Percentiles rank a stretch among this genome's conserved stretches.
Conservation (phyloP, 2,329 filamentous ascomycete genomes). For the Phaeosphaeria sp. region DNA sequence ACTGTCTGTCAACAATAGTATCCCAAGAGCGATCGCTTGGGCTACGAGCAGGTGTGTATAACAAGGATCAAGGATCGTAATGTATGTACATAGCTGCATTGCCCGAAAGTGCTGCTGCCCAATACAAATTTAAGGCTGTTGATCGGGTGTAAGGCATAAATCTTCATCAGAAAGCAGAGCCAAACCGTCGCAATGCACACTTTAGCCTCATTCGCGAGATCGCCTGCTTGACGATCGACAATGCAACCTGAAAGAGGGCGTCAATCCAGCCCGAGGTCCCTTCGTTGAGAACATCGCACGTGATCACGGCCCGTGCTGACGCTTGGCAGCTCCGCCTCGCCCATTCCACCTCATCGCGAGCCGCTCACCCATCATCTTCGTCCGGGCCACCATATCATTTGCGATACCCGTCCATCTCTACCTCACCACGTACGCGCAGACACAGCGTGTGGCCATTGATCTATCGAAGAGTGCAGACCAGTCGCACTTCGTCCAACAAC, state of each 20-base stretch:
- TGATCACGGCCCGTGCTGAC: slow-evolving; percentile 7
- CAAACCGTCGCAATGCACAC: not conserved
- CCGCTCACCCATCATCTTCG: slow-evolving; percentile 26
- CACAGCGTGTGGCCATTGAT: slow-evolving; percentile 19
- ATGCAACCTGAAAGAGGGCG: not conserved
- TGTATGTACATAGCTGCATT: not conserved
- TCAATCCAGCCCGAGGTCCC: not conserved
- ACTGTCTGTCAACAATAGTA: not conserved
- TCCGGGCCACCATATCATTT: slow-evolving; percentile 25
- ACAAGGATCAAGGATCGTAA: slow-evolving; percentile 10
- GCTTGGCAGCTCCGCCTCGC: slow-evolving; percentile 6
- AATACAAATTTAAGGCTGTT: slow-evolving; percentile 2
- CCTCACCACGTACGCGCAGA: slow-evolving; percentile 18
- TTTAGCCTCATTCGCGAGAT: not conserved
- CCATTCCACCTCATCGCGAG: slow-evolving; percentile 16
- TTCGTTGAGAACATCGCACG: slow-evolving; percentile 4
- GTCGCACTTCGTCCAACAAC: slow-evolving; percentile 11
- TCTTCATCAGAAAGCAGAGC: not conserved
- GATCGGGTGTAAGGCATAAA: not conserved
- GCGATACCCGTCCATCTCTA: slow-evolving; percentile 28
- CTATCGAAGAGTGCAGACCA: slow-evolving; percentile 8
- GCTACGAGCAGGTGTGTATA: slow-evolving; percentile 9
- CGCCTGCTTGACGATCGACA: not conserved
- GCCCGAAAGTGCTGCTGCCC: slow-evolving; percentile 18
- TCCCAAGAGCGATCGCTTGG: not conserved